A percentile compares a stretch with the other conserved stretches of the same genome.
Conservation (phyloP, 1,284 basidiomycete species). For the Ganoderma sp. region DNA sequence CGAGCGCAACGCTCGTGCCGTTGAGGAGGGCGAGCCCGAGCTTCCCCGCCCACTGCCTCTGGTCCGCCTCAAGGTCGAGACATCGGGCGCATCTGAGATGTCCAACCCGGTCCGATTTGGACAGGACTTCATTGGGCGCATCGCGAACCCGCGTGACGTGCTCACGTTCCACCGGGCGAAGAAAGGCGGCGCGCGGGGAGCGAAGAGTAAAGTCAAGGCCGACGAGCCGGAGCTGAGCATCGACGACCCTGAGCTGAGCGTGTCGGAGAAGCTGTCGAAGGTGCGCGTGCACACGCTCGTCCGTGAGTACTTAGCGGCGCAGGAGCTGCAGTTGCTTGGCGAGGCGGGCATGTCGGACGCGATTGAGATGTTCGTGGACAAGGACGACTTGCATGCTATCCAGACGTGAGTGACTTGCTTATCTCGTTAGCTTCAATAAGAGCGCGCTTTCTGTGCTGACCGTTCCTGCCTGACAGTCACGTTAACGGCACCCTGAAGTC, state of each 20-base stretch:
- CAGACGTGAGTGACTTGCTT: constrained; percentile 62
- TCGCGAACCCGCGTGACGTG: constrained; percentile 95
- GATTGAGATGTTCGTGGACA: constrained; percentile 92
- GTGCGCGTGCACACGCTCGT: constrained; percentile 83
- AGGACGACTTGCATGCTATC: constrained; percentile 93
- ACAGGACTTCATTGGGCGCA: constrained; percentile 88
- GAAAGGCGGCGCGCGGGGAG: constrained; percentile 49
- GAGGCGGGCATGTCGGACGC: constrained; percentile 90
- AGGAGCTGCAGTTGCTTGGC: constrained; percentile 86
- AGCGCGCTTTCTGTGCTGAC: not conserved
- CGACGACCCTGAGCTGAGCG: constrained; percentile 70
- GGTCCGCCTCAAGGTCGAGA: constrained; percentile 91
- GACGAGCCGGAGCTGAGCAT: constrained; percentile 79
- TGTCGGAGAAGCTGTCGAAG: constrained; percentile 70
- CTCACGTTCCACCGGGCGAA: constrained; percentile 90
- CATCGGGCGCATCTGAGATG: constrained; percentile 86
- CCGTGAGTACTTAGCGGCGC: constrained; percentile 85
- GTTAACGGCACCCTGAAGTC: constrained; percentile 66
- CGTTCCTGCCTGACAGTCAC: constrained; percentile 57
- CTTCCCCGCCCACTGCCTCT: constrained; percentile 83
- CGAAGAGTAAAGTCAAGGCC: constrained; percentile 57
- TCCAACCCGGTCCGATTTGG: constrained; percentile 97
- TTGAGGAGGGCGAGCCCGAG: constrained; percentile 72
- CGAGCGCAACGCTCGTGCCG: constrained; percentile 70
- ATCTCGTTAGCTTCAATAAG: not conserved